Evolutionary conservation across 495 filamentous ascomycete species (phyloP).

Genomic region (Trichocladium uniseriatum): DNA sequence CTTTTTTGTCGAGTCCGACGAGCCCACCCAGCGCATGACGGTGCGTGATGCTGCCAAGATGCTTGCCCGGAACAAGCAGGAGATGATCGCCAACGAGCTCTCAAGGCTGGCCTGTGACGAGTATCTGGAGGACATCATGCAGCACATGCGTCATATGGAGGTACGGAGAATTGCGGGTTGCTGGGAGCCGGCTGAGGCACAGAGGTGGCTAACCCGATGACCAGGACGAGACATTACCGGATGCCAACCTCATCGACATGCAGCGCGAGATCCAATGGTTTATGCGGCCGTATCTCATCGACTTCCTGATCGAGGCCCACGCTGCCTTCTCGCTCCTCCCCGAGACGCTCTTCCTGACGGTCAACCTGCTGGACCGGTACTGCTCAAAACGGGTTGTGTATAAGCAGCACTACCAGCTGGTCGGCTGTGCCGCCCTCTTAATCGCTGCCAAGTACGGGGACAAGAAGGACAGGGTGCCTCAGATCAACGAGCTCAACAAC

Average conservation of each 20-base stretch:
- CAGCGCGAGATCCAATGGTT: constrained; percentile 99
- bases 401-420: constrained; percentile 96
- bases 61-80: constrained; percentile 66
- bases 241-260: constrained; percentile 96
- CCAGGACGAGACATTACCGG: constrained; percentile 80
- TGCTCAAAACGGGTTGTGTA: constrained; percentile 98
- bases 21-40: constrained; percentile 43
- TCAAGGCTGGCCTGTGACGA: constrained; percentile 73
- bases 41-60: constrained; percentile 64
- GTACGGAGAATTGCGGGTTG: constrained; percentile 37
- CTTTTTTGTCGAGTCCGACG: constrained; percentile 82
- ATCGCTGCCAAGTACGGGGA: constrained; percentile 99
- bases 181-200: constrained; percentile 4
- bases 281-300: constrained; percentile 96
- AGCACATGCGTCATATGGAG: constrained; percentile 96
- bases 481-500: constrained; percentile 89
- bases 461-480: constrained; percentile 92
- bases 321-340: constrained; percentile 87
- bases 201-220: constrained; percentile 5
- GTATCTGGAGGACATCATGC: constrained; percentile 84
- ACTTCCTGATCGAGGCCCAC: constrained; percentile 97
- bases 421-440: constrained; percentile 90
- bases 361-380: constrained; percentile 95
- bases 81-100: constrained; percentile 76
- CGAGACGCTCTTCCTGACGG: constrained; percentile 87